Conservation (phyloP, 768 basidiomycete species). For the Sarcodon aspratus region DNA sequence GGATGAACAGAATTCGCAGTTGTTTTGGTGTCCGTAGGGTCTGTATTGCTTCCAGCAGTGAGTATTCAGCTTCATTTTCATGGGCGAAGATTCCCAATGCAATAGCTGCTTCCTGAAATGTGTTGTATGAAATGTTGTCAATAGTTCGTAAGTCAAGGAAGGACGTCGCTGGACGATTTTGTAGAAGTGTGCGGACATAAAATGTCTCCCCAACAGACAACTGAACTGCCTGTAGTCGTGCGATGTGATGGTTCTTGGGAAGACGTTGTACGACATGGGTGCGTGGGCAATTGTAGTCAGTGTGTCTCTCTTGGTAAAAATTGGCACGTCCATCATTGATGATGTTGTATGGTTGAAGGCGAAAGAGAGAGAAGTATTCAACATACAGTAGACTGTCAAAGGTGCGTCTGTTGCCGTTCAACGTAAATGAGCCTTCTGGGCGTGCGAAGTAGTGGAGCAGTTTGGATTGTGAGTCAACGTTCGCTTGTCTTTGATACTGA, state of each 20-base stretch:
- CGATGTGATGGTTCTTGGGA: slow-evolving; percentile 7
- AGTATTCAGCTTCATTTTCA: slow-evolving; percentile 15
- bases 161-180: slow-evolving; percentile 5
- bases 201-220: slow-evolving; percentile 22
- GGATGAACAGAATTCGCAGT: slow-evolving; percentile 25
- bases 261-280: slow-evolving; percentile 10
- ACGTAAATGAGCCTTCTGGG: slow-evolving; percentile 3
- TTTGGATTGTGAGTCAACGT: slow-evolving; percentile 4
- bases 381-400: slow-evolving; percentile 8
- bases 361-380: slow-evolving; percentile 11
- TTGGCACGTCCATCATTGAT: not conserved
- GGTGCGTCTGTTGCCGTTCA: not conserved
- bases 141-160: slow-evolving; percentile 8
- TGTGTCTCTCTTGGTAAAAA: slow-evolving; percentile 5
- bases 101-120: slow-evolving; percentile 14
- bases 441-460: slow-evolving; percentile 12
- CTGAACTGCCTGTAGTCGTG: slow-evolving; percentile 11
- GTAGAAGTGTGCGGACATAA: slow-evolving; percentile 20
- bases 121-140: slow-evolving; percentile 6
- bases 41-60: slow-evolving; percentile 23
- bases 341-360: slow-evolving; percentile 4
- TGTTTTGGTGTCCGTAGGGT: slow-evolving; percentile 21
- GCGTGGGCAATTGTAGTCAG: not conserved
- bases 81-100: slow-evolving; percentile 14
- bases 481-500: slow-evolving; percentile 12